These are phyloP conservation scores for Stephanodiscus minutulus DNA, from an alignment of 108 stramenopile genomes.

Conservation along the genomic window DNA sequence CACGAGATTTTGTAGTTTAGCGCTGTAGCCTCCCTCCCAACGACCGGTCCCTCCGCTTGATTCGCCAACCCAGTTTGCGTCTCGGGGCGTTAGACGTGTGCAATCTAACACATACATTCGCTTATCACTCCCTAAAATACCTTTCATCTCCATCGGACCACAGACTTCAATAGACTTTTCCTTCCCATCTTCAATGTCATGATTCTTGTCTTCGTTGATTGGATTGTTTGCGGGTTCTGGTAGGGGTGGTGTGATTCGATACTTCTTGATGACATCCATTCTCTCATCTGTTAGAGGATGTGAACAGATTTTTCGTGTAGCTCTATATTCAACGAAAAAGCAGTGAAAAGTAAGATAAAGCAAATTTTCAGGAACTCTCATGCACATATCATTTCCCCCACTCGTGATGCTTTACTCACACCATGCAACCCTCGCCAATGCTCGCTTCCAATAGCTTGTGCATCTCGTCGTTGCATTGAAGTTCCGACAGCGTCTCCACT, in stretches of 20 bases:
- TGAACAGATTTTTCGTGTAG: slow-evolving; percentile 58
- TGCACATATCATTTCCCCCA: too few relatives aligned
- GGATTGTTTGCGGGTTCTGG: slow-evolving; percentile 3
- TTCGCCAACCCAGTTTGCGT: slow-evolving; percentile 92
- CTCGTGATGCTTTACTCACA: slow-evolving; percentile 8
- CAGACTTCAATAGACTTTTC: slow-evolving; percentile 60
- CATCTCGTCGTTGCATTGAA: slow-evolving; percentile 76
- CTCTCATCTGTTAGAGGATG: slow-evolving; percentile 63
- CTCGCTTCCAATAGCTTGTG: slow-evolving; percentile 74
- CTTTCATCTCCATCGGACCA: slow-evolving; percentile 91
- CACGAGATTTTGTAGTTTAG: slow-evolving; percentile 13
- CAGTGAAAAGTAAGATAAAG: too few relatives aligned
- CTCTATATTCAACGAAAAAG: not conserved
- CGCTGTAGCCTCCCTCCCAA: slow-evolving; percentile 52
- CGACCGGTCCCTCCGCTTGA: slow-evolving; percentile 75
- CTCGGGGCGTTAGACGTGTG: slow-evolving; percentile 89
- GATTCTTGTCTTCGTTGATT: slow-evolving; percentile 41
- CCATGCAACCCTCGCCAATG: slow-evolving; percentile 66
- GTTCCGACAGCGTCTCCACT: slow-evolving; percentile 77
- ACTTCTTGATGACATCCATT: slow-evolving; percentile 56
- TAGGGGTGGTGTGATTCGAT: slow-evolving; percentile 24
- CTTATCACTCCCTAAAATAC: slow-evolving; percentile 90
- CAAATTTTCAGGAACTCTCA: too few relatives aligned
- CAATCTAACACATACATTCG: slow-evolving; percentile 92
- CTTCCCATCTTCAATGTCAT: slow-evolving; percentile 25